Conservation (phyloP, 306 rosid species). For the Corylus avellana region DNA sequence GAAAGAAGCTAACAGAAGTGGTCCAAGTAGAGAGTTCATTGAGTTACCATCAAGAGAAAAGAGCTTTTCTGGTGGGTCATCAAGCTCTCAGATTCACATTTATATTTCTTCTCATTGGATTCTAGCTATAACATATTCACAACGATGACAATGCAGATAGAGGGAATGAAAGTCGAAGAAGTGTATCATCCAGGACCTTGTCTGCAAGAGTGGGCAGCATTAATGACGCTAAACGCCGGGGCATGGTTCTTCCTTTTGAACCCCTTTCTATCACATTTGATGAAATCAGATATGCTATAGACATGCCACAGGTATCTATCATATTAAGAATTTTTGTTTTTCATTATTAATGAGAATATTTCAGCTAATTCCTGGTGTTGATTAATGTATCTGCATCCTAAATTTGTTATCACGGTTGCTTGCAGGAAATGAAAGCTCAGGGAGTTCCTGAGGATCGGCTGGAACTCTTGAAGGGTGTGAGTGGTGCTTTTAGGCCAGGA, state of each 20-base stretch:
- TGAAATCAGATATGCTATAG: slow-evolving; percentile 71
- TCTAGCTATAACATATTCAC: slow-evolving; percentile 7
- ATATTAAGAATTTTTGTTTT: not conserved
- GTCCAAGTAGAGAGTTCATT: slow-evolving; percentile 20
- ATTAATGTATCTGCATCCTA: not conserved
- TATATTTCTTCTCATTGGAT: not conserved
- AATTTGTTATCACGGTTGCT: slow-evolving; percentile 22
- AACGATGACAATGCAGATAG: slow-evolving; percentile 42
- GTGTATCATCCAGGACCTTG: slow-evolving; percentile 40
- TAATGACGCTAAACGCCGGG: slow-evolving; percentile 34
- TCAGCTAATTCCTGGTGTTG: not conserved
- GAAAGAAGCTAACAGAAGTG: slow-evolving; percentile 39
- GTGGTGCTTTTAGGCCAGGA: slow-evolving; percentile 94
- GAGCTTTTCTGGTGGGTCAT: slow-evolving; percentile 43
- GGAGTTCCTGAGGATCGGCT: slow-evolving; percentile 65
- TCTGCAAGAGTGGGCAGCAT: slow-evolving; percentile 53
- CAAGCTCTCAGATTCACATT: slow-evolving; percentile 1
- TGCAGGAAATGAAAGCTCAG: slow-evolving; percentile 80
- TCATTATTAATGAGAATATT: not conserved
- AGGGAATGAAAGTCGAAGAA: slow-evolving; percentile 43
- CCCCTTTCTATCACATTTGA: slow-evolving; percentile 78
- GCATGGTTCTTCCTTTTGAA: slow-evolving; percentile 88
- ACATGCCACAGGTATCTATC: slow-evolving; percentile 76
- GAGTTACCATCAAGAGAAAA: slow-evolving; percentile 41
- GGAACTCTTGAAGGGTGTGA: slow-evolving; percentile 81